phyloP scores from a whole-genome alignment of 2,329 filamentous ascomycete genomes.

The Penicillium sp. region DNA sequence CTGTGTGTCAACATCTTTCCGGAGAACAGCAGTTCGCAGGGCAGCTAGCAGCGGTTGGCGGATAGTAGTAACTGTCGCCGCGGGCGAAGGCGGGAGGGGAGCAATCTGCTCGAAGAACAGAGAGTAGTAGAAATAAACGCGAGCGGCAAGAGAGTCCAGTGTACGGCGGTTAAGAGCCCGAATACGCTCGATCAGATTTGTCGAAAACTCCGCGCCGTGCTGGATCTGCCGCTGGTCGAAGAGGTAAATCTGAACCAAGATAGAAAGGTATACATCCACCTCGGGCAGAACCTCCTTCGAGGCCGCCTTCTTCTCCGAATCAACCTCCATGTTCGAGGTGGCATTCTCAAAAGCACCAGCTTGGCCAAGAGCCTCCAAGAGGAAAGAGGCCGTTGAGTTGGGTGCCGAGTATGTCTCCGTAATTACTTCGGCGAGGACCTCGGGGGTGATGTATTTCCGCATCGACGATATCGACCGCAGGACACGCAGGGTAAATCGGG shows the following conservation, averaged over 20 bases:
- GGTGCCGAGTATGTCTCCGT: conserved; percentile 71
- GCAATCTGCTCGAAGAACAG: conserved; percentile 89
- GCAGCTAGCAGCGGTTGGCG: conserved; percentile 81
- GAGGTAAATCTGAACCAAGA: conserved; percentile 79
- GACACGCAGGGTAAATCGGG: conserved; percentile 88
- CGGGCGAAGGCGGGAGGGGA: conserved; percentile 80
- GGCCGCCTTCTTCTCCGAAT: conserved; percentile 60
- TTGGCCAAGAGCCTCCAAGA: conserved; percentile 66
- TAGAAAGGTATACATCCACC: conserved; percentile 81
- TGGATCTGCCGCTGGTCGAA: conserved; percentile 79
- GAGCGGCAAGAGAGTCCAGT: conserved; percentile 85
- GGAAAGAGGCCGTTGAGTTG: conserved; percentile 61
- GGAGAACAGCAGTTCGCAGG: conserved; percentile 87
- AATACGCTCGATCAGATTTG: conserved; percentile 74
- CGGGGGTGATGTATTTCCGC: conserved; percentile 80
- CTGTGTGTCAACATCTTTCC: conserved; percentile 97
- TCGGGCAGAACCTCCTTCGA: conserved; percentile 76
- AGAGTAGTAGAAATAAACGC: conserved; percentile 97
- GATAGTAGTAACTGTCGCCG: conserved; percentile 79
- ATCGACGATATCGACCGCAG: conserved; percentile 92
- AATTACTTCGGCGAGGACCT: conserved; percentile 75
- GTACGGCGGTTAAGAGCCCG: conserved; percentile 88
- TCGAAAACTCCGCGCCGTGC: conserved; percentile 77
- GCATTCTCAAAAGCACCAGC: conserved; percentile 60
- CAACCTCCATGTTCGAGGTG: conserved; percentile 67